Evolutionary conservation across 345 rosid species (phyloP), one percentile per base, ranked within the genome.

Genomic region (Salix exigua): DNA sequence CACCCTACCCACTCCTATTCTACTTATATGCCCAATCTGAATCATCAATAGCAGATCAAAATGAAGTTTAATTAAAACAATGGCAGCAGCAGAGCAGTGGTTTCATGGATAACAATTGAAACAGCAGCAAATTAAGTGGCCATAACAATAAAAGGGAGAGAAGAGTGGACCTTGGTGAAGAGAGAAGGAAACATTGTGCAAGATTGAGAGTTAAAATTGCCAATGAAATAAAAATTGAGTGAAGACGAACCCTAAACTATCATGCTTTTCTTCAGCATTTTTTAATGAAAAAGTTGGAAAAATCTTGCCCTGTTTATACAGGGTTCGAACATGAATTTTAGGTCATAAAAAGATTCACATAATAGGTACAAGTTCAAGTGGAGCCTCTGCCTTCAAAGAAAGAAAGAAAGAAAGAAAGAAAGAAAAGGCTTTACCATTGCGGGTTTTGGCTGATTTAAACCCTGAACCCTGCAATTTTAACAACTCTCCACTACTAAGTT

Each of bases 1-100:
- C 1, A 80, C 58, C 75, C 80, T 42, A 66, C 37, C 70, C 69
- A 60, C 55, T 48, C 83, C 72, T 12, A 38, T 60, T 46, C 73
- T 35, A 23, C 67, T 35, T 66, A 75, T 68, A 28, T 61, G 77
- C 3, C 80, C 55, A 67, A 78, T 65, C 83, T 81, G 75, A 31
- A 63, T 40, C 50, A 33, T 40, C 70, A 33, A 67, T 51, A 7
- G 21, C 2, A 51, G 58, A 51, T 51, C 21, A n/a, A 19, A 51
- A 51, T 19, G 58, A 51, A 51, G 58, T 51, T 51, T 51, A 51
- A 51, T 51, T 7, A 19, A 51, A 51, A n/a, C 6, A 6, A 51
- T 2, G 19, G n/a, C 2, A 51, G n/a, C 23, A 51, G 58, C 58
- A 51, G 58, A 18, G 58, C n/a, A 51, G 58, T 19, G 21, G 58